Evolutionary conservation across 176 grass and related monocot genomes (phyloP).

Genomic region (Puya raimondii): DNA sequence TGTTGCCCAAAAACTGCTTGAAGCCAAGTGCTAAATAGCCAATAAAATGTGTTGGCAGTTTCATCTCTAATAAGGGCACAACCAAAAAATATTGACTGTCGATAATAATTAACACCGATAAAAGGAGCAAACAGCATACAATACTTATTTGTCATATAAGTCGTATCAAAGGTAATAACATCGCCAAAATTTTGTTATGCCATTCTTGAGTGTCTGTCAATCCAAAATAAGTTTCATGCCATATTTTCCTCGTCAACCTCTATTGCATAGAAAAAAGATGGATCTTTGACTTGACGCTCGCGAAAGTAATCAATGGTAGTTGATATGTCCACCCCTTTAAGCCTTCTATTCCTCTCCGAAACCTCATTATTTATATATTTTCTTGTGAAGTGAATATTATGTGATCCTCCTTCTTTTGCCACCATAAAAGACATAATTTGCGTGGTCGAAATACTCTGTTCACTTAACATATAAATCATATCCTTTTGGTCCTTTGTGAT

Average conservation of each 20-base stretch:
- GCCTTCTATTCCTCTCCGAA: too few species aligned
- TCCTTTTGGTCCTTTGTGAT: too few species aligned
- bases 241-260: not conserved
- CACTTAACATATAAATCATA: too few species aligned
- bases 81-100: not conserved
- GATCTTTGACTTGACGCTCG: not conserved
- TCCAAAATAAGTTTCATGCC: not conserved
- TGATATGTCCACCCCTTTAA: too few species aligned
- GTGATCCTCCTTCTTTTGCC: too few species aligned
- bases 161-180: too few species aligned
- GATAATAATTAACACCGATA: constrained; percentile 6
- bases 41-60: not conserved
- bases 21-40: not conserved
- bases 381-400: too few species aligned
- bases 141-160: not conserved
- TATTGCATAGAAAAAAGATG: constrained; percentile 10
- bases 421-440: too few species aligned
- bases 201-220: too few species aligned
- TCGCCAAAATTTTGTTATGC: too few species aligned
- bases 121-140: not conserved
- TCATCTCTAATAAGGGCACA: not conserved
- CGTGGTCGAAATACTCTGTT: too few species aligned
- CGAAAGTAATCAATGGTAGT: not conserved
- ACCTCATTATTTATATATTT: too few species aligned
- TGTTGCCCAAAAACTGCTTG: not conserved